A percentile compares a stretch with the other conserved stretches of the same genome.
phyloP scores from a whole-genome alignment of 192 early-diverging fungal species.

The Umbelopsis vinacea region DNA sequence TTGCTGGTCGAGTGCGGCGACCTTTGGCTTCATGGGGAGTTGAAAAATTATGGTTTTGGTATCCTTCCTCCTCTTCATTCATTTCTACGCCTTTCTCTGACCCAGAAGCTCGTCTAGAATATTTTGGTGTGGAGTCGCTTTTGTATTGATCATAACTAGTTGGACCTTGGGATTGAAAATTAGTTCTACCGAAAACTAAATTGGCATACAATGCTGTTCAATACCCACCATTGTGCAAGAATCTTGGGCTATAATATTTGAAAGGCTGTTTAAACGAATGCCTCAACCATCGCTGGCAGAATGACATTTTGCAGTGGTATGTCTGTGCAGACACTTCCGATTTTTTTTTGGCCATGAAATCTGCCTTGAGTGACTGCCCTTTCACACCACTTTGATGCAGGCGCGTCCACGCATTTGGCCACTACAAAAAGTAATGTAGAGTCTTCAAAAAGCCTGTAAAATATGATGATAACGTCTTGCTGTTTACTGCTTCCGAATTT shows the following conservation, averaged over 20 bases:
- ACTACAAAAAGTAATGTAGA: too few relatives aligned
- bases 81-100: too few relatives aligned
- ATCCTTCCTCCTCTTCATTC: too few relatives aligned
- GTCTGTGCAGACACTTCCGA: not conserved
- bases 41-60: not conserved
- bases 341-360: not conserved
- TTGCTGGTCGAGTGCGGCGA: not conserved
- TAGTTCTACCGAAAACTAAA: too few relatives aligned
- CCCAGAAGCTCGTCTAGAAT: too few relatives aligned
- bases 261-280: not conserved
- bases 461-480: too few relatives aligned
- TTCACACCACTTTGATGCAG: not conserved
- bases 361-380: not conserved
- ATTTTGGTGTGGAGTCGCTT: too few relatives aligned
- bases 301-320: not conserved
- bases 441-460: too few relatives aligned
- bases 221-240: not conserved
- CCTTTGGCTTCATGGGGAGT: not conserved
- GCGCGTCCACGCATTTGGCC: too few relatives aligned
- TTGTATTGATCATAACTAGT: not conserved
- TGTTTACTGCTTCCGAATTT: too few relatives aligned
- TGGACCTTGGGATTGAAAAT: not conserved
- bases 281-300: not conserved
- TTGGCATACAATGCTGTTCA: not conserved
- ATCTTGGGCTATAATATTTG: not conserved